Percentiles rank a stretch among this genome's conserved stretches.
phyloP scores from a whole-genome alignment of 1,284 basidiomycete genomes.

The Ustilago lituana region DNA sequence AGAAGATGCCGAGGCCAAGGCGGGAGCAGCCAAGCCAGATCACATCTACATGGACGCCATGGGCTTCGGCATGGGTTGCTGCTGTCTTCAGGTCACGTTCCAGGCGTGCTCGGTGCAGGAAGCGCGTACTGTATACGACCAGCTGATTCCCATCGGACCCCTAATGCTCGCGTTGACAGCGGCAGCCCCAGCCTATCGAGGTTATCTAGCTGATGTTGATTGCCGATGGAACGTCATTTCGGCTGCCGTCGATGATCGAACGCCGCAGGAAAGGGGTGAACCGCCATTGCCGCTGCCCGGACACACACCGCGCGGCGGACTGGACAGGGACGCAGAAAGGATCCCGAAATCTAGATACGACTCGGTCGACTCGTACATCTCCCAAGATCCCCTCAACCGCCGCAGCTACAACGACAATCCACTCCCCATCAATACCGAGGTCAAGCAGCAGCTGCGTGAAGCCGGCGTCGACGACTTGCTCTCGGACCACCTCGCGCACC shows the following conservation, averaged over 20 bases:
- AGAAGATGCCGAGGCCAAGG: slow-evolving; percentile 85
- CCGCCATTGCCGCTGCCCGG: slow-evolving; percentile 63
- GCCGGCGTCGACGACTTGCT: slow-evolving; percentile 84
- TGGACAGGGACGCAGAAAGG: slow-evolving; percentile 58
- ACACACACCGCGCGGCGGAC: slow-evolving; percentile 34
- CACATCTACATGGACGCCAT: slow-evolving; percentile 99
- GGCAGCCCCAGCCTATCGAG: slow-evolving; percentile 91
- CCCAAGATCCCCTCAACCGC: slow-evolving; percentile 83
- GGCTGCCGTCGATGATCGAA: slow-evolving; percentile 95
- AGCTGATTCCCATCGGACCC: slow-evolving; percentile 89
- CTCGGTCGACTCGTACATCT: slow-evolving; percentile 93
- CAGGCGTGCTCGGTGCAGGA: slow-evolving; percentile 93
- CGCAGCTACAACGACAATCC: slow-evolving; percentile 91
- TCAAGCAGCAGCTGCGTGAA: slow-evolving; percentile 66
- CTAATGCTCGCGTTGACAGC: slow-evolving; percentile 96
- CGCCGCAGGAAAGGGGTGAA: slow-evolving; percentile 88
- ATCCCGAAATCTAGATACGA: slow-evolving; percentile 98
- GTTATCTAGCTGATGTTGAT: slow-evolving; percentile 94
- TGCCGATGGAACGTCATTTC: slow-evolving; percentile 99
- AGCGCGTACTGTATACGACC: slow-evolving; percentile 92
- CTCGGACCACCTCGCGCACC: slow-evolving; percentile 89
- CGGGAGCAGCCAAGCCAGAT: slow-evolving; percentile 82
- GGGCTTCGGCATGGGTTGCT: slow-evolving; percentile 99
- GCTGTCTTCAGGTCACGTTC: slow-evolving; percentile 96
- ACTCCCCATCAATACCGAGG: slow-evolving; percentile 78